Evolutionary conservation across 129 eudicot species (phyloP).

Genomic region (Lonicera japonica): DNA sequence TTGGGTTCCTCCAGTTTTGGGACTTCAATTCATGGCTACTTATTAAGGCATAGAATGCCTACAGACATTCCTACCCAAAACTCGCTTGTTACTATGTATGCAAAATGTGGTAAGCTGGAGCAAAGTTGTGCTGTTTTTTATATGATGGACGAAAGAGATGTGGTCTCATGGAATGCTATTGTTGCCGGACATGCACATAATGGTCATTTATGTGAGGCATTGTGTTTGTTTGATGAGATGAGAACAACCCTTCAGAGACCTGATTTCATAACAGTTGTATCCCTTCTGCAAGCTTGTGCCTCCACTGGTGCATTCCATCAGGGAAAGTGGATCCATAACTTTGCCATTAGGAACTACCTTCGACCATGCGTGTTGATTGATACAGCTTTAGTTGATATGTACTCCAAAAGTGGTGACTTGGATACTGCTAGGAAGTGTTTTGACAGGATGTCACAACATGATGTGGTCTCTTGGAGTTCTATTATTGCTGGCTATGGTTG

Average conservation of each 20-base stretch:
- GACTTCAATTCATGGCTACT: conserved; percentile 62
- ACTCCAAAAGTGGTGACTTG: conserved; percentile 81
- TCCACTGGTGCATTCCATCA: conserved; percentile 82
- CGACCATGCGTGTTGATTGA: conserved; percentile 47
- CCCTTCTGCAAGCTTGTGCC: conserved; percentile 89
- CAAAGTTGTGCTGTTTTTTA: conserved; percentile 50
- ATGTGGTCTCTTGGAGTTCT: conserved; percentile 75
- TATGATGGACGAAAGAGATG: conserved; percentile 52
- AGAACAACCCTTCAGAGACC: conserved; percentile 50
- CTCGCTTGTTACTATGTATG: conserved; percentile 79
- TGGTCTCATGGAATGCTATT: conserved; percentile 89
- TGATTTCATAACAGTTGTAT: conserved; percentile 65
- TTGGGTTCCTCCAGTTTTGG: conserved; percentile 41
- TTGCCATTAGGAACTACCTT: conserved; percentile 46
- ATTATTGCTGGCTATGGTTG: conserved; percentile 87
- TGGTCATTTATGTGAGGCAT: conserved; percentile 48
- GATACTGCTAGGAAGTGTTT: conserved; percentile 62
- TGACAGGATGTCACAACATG: conserved; percentile 60
- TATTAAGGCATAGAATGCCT: conserved; percentile 41
- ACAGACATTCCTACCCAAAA: conserved; percentile 59
- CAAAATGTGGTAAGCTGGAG: conserved; percentile 52
- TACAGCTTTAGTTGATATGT: conserved; percentile 90
- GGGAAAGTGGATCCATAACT: conserved; percentile 77
- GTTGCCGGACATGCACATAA: conserved; percentile 70
- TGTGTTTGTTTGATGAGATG: conserved; percentile 61